Percentiles rank a stretch among this genome's conserved stretches.
phyloP scores from a whole-genome alignment of 495 filamentous ascomycete species.

The Hypoxylon intermedium region DNA sequence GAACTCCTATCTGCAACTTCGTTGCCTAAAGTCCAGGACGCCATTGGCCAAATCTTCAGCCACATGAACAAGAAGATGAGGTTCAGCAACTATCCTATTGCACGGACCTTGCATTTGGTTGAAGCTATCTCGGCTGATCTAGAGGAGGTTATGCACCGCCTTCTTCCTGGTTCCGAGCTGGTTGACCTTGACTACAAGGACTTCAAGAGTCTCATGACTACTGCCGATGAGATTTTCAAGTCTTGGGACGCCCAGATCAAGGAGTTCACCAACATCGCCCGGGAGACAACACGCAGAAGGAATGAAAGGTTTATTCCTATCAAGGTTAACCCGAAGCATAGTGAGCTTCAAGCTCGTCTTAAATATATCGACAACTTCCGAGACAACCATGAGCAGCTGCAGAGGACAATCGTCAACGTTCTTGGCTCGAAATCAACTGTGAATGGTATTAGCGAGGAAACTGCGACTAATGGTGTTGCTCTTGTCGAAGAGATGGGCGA shows the following conservation, averaged over 20 bases:
- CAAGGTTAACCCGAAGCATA: conserved; percentile 86
- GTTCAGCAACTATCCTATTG: conserved; percentile 92
- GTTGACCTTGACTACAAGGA: conserved; percentile 92
- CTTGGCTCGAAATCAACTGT: conserved; percentile 72
- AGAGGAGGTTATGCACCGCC: conserved; percentile 79
- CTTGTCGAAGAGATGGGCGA: conserved; percentile 94
- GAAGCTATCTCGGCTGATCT: conserved; percentile 97
- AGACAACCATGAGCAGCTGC: conserved; percentile 95
- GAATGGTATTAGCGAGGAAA: conserved; percentile 57
- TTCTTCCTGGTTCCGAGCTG: conserved; percentile 84
- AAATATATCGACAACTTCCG: conserved; percentile 94
- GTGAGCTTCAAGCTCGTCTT: conserved; percentile 83
- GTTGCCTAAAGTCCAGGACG: conserved; percentile 86
- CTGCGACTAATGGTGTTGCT: conserved; percentile 65
- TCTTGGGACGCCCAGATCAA: conserved; percentile 96
- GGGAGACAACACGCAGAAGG: conserved; percentile 86
- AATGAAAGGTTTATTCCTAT: conserved; percentile 98
- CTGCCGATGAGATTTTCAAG: conserved; percentile 82
- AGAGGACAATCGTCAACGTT: conserved; percentile 93
- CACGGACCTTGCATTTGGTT: conserved; percentile 89
- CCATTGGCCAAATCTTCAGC: conserved; percentile 82
- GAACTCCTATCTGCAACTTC: conserved; percentile 93
- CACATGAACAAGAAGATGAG: conserved; percentile 97
- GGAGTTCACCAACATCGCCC: conserved; percentile 95
- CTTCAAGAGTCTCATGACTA: conserved; percentile 83